Percentiles rank a stretch among this genome's conserved stretches.
Evolutionary conservation across 2,329 filamentous ascomycete species (phyloP).

Genomic region (Calonectria leucothoes): DNA sequence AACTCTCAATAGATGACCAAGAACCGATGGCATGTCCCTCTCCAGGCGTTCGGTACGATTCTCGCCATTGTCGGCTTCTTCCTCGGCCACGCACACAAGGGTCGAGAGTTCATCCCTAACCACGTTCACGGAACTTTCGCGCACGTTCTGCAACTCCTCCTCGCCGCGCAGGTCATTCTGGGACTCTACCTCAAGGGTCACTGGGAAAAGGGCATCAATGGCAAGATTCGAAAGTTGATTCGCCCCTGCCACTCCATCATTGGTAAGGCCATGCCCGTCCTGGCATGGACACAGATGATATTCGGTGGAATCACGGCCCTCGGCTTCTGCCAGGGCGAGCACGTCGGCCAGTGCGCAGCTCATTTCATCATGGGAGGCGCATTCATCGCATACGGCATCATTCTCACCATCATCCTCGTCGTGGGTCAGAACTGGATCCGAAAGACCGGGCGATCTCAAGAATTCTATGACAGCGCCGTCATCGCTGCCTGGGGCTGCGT

Average conservation of each 20-base stretch:
- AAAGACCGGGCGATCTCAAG: conserved; percentile 86
- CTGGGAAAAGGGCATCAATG: conserved; percentile 85
- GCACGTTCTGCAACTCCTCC: conserved; percentile 81
- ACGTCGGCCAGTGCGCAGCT: conserved; percentile 90
- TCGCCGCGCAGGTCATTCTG: conserved; percentile 80
- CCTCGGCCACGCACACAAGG: conserved; percentile 90
- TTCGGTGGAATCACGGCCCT: conserved; percentile 94
- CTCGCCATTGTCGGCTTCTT: conserved; percentile 89
- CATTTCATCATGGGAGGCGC: conserved; percentile 99
- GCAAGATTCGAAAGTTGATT: conserved; percentile 77
- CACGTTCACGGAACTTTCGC: conserved; percentile 89
- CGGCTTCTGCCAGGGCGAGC: conserved; percentile 93
- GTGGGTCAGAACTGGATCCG: conserved; percentile 91
- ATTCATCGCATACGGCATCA: conserved; percentile 92
- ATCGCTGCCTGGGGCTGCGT: conserved; percentile 97
- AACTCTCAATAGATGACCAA: conserved; percentile 75
- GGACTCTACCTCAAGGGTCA: conserved; percentile 92
- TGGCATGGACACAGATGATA: conserved; percentile 93
- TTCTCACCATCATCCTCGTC: conserved; percentile 86
- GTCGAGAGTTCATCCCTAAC: conserved; percentile 79
- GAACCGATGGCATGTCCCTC: conserved; percentile 93
- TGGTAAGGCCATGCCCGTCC: conserved; percentile 87
- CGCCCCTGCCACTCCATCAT: conserved; percentile 82
- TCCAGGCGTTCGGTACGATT: conserved; percentile 79
- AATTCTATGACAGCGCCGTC: conserved; percentile 93